Conservation (phyloP, 192 early-diverging fungal genomes). For the Coemansia sp. region DNA sequence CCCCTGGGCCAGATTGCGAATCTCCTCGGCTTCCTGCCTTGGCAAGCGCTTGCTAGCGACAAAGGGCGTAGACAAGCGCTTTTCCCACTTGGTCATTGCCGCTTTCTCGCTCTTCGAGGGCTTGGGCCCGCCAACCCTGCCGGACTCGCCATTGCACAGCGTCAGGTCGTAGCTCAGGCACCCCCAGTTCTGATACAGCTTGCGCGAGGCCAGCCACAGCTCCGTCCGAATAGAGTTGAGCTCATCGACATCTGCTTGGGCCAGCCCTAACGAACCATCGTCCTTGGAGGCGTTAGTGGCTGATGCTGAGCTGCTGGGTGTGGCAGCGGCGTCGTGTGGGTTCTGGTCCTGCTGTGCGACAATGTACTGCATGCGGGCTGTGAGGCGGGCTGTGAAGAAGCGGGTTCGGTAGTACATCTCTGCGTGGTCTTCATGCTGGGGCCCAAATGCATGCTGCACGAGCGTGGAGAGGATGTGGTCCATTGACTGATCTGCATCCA, state of each 20-base stretch:
- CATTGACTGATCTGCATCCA: constrained; percentile 2
- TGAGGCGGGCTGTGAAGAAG: constrained; percentile 42
- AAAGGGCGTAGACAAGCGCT: constrained; percentile 20
- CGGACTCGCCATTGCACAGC: constrained; percentile 22
- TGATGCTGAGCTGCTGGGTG: not conserved
- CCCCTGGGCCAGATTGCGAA: constrained; percentile 15
- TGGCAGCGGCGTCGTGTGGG: not conserved
- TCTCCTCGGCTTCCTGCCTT: constrained; percentile 22
- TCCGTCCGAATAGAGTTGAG: constrained; percentile 35
- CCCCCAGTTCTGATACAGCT: constrained; percentile 36
- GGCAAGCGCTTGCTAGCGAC: constrained; percentile 12
- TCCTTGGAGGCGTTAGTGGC: not conserved
- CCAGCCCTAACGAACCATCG: constrained; percentile 8
- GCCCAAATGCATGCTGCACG: constrained; percentile 34
- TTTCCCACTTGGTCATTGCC: constrained; percentile 33
- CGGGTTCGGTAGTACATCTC: constrained; percentile 39
- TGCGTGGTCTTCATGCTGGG: constrained; percentile 19
- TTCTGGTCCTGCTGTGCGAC: constrained; percentile 11
- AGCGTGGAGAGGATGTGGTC: constrained; percentile 19
- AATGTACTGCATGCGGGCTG: constrained; percentile 39
- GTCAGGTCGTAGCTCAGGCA: constrained; percentile 48
- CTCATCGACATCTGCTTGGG: constrained; percentile 28
- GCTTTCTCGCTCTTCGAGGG: constrained; percentile 13
- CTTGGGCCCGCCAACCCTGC: constrained; percentile 9
- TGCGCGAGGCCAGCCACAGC: constrained; percentile 40